phyloP scores from a whole-genome alignment of 1,139 yeast genomes.

The Nadsonia commutata region DNA sequence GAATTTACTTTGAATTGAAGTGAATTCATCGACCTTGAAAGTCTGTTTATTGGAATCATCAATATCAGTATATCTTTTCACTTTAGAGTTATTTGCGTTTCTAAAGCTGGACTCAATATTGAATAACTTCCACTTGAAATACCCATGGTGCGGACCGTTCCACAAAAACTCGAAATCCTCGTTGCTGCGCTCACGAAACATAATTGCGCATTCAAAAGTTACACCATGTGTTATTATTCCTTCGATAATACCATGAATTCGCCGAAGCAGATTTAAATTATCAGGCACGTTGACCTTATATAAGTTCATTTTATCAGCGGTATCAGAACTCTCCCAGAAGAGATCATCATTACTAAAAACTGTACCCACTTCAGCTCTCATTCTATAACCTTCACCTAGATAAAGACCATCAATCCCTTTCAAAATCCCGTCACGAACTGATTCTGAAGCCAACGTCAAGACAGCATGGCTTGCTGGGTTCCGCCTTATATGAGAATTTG shows the following conservation, averaged over 20 bases:
- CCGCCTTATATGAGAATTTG: no score
- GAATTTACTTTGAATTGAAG: no score
- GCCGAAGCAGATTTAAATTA: slow-evolving; percentile 10
- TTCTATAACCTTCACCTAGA: slow-evolving; percentile 14
- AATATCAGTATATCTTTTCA: no score
- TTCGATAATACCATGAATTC: slow-evolving; percentile 14
- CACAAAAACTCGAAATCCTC: slow-evolving; percentile 16
- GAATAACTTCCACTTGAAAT: slow-evolving; percentile 15
- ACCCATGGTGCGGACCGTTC: slow-evolving; percentile 11
- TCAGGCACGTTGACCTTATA: slow-evolving; percentile 3
- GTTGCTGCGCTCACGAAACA: slow-evolving; percentile 14
- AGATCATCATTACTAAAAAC: no score
- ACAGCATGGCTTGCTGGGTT: no score
- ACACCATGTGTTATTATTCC: slow-evolving; percentile 14
- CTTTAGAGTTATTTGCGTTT: no score
- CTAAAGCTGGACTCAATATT: no score
- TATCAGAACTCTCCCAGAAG: no score
- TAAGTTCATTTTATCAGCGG: not conserved
- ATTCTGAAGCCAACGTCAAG: no score
- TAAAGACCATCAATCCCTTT: slow-evolving; percentile 12
- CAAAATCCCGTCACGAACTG: slow-evolving; percentile 10
- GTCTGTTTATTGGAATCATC: no score
- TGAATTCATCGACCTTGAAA: no score
- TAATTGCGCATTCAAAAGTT: slow-evolving; percentile 15
- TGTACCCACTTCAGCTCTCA: slow-evolving; percentile 9